Evolutionary conservation across 345 rosid species (phyloP).

Genomic region (Rhodamnia rubescens): DNA sequence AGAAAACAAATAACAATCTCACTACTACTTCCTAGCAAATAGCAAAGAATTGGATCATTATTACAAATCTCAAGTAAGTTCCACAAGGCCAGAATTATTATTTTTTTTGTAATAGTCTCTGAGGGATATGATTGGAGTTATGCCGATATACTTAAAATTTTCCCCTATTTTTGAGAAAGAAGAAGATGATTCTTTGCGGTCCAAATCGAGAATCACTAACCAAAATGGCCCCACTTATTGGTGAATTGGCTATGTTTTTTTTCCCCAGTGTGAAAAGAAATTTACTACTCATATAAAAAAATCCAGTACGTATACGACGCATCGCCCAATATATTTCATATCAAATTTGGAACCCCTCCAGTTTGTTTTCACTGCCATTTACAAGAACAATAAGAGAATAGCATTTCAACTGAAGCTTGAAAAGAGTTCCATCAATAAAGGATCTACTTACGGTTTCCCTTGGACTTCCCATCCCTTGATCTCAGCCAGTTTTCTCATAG

Average conservation of each 20-base stretch:
- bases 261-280: too few species aligned
- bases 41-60: neutral
- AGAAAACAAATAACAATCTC: neutral
- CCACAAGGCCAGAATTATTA: neutral
- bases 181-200: too few species aligned
- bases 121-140: neutral
- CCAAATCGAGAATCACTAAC: too few species aligned
- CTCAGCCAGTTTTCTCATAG: neutral
- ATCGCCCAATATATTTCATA: too few species aligned
- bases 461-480: neutral
- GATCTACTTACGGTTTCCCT: neutral
- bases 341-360: too few species aligned
- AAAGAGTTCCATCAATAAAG: neutral
- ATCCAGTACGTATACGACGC: too few species aligned
- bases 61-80: neutral
- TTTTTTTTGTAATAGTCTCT: too few species aligned
- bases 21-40: neutral
- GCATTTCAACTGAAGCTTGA: neutral
- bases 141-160: neutral
- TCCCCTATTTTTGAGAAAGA: neutral
- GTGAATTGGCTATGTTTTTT: too few species aligned
- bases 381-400: neutral
- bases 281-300: too few species aligned
- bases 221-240: too few species aligned
- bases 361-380: neutral